Evolutionary conservation across 768 basidiomycete genomes (phyloP).

Genomic region (Auricularia sp.): DNA sequence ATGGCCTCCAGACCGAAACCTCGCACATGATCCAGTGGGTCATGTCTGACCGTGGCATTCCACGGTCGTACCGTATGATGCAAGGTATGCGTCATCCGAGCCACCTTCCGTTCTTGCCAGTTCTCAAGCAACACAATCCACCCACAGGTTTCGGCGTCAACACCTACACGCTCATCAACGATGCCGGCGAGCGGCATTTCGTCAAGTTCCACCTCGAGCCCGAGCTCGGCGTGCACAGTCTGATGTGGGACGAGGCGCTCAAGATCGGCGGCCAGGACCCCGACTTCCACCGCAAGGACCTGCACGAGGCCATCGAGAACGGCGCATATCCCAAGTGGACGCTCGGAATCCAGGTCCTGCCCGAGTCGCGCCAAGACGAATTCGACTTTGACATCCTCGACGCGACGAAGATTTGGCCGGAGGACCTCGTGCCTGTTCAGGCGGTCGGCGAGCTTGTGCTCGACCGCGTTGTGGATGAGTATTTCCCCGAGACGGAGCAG

Average conservation of each 20-base stretch:
- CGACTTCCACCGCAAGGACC: slow-evolving; percentile 82
- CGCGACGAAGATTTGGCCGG: slow-evolving; percentile 78
- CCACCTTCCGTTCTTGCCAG: slow-evolving; percentile 13
- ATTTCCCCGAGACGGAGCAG: slow-evolving; percentile 81
- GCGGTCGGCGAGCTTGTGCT: slow-evolving; percentile 67
- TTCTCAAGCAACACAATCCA: too few relatives aligned
- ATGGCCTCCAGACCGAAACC: slow-evolving; percentile 60
- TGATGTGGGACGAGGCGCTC: slow-evolving; percentile 85
- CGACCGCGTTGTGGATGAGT: slow-evolving; percentile 57
- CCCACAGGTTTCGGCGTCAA: slow-evolving; percentile 60
- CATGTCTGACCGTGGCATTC: slow-evolving; percentile 78
- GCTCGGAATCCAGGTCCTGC: slow-evolving; percentile 63
- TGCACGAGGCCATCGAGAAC: slow-evolving; percentile 69
- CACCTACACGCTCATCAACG: slow-evolving; percentile 67
- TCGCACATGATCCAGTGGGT: slow-evolving; percentile 76
- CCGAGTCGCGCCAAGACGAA: slow-evolving; percentile 61
- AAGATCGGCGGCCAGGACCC: slow-evolving; percentile 70
- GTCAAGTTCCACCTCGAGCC: slow-evolving; percentile 85
- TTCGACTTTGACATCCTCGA: slow-evolving; percentile 87
- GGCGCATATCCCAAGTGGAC: slow-evolving; percentile 70
- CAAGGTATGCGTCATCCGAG: slow-evolving; percentile 33
- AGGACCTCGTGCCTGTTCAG: slow-evolving; percentile 68
- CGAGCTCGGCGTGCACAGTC: slow-evolving; percentile 68
- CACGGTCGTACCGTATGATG: slow-evolving; percentile 81
- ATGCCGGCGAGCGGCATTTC: slow-evolving; percentile 55